A percentile compares a stretch with the other conserved stretches of the same genome.
phyloP scores from a whole-genome alignment of 139 green algal species.

The Desmodesmus armatus region DNA sequence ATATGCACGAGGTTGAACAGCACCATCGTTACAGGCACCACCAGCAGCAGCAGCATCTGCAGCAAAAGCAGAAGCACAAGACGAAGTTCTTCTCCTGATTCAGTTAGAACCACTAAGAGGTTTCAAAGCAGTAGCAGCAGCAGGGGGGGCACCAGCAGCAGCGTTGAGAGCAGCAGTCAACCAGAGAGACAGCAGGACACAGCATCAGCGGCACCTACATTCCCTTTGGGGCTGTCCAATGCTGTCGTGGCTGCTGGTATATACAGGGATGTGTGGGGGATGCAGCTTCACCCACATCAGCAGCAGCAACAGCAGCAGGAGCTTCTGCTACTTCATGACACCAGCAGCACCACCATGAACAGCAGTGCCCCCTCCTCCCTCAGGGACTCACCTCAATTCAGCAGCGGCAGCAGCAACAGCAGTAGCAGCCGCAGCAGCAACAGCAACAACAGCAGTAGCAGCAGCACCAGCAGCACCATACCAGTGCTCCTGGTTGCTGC shows the following conservation, averaged over 20 bases:
- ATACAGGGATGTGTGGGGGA: no score
- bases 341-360: no score
- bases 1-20: not conserved
- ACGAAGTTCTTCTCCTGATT: constrained; percentile 7
- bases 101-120: constrained; percentile 53
- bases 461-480: not conserved
- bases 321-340: no score
- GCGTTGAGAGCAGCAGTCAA: not conserved
- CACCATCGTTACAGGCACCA: not conserved
- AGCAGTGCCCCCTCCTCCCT: not conserved
- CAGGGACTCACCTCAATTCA: not conserved
- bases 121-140: not conserved
- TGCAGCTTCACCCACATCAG: no score
- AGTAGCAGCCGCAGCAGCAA: not conserved
- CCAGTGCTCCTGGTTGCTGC: no score
- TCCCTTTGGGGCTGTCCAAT: no score
- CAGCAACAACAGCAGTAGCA: not conserved
- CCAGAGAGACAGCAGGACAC: no score
- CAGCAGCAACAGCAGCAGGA: no score
- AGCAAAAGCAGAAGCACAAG: not conserved
- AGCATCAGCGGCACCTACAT: no score
- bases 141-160: not conserved
- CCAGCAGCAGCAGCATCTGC: not conserved
- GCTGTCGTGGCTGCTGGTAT: not conserved
- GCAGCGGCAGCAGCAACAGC: not conserved